A percentile compares a stretch with the other conserved stretches of the same genome.
Conservation (phyloP, 2,329 filamentous ascomycete species). For the Polytolypa hystricis region DNA sequence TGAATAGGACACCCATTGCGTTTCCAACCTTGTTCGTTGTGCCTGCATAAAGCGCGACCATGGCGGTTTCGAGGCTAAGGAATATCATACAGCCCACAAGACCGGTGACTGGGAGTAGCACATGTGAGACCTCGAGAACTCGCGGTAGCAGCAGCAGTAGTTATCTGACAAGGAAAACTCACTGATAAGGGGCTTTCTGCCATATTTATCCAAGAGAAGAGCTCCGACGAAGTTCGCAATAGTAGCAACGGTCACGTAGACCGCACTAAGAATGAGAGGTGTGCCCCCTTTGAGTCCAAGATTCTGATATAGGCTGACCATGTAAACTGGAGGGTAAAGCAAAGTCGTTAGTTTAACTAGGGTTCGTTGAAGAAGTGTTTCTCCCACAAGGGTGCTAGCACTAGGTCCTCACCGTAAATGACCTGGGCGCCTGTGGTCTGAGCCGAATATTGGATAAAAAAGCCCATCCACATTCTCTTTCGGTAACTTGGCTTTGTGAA, state of each 20-base stretch:
- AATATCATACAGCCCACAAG: background rate
- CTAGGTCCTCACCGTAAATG: slow-evolving; percentile 1
- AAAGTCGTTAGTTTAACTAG: too few relatives aligned
- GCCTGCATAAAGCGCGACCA: background rate
- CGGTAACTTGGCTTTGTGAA: background rate
- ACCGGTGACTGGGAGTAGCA: background rate
- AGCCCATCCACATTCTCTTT: background rate
- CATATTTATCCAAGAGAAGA: background rate
- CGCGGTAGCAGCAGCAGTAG: too few relatives aligned
- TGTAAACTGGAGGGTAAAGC: background rate
- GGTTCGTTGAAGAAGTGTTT: too few relatives aligned
- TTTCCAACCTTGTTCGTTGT: background rate
- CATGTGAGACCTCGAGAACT: too few relatives aligned
- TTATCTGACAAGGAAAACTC: too few relatives aligned
- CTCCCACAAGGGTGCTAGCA: too few relatives aligned
- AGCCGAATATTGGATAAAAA: background rate
- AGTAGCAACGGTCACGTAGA: background rate
- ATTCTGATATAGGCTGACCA: background rate
- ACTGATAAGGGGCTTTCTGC: background rate
- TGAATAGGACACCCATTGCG: background rate
- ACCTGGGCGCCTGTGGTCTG: background rate
- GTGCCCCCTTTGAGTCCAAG: background rate
- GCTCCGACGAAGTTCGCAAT: background rate
- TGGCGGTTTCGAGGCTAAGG: background rate
- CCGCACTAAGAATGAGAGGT: background rate